A percentile compares a stretch with the other conserved stretches of the same genome.
These are phyloP conservation scores for Debaryomycetaceae sp. DNA, from an alignment of 1,139 yeast genomes.

Conservation along the genomic window DNA sequence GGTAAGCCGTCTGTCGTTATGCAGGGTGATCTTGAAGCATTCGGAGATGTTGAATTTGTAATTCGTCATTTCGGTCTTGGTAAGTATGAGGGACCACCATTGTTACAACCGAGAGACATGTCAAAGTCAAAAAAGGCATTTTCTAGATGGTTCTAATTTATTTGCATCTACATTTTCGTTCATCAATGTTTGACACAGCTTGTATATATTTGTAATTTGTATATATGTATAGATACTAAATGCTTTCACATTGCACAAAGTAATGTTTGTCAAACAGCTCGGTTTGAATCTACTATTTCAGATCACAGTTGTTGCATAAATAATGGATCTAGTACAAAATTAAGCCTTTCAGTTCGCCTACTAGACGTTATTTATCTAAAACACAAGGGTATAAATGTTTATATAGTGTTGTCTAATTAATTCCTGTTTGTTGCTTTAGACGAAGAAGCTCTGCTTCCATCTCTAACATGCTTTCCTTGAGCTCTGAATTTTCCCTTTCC, in stretches of 20 bases:
- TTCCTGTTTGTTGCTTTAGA: conserved; percentile 46
- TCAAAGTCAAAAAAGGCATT: conserved; percentile 12
- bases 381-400: no score
- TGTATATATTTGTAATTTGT: neutral
- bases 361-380: no score
- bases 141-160: conserved; percentile 20
- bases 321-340: no score
- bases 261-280: no score
- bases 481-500: conserved; percentile 42
- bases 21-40: conserved; percentile 81
- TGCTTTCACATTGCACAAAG: neutral
- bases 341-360: no score
- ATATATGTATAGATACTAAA: conserved; percentile 2
- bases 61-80: conserved; percentile 77
- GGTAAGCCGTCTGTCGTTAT: conserved; percentile 80
- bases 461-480: conserved; percentile 51
- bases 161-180: neutral
- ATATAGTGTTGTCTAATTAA: conserved; percentile 4
- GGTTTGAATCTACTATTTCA: no score
- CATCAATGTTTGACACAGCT: neutral
- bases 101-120: conserved; percentile 29
- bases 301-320: no score
- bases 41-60: conserved; percentile 77
- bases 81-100: conserved; percentile 20
- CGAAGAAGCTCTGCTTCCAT: conserved; percentile 65